phyloP scores from a whole-genome alignment of 2,329 filamentous ascomycete species.

The Colletotrichum musicola region DNA sequence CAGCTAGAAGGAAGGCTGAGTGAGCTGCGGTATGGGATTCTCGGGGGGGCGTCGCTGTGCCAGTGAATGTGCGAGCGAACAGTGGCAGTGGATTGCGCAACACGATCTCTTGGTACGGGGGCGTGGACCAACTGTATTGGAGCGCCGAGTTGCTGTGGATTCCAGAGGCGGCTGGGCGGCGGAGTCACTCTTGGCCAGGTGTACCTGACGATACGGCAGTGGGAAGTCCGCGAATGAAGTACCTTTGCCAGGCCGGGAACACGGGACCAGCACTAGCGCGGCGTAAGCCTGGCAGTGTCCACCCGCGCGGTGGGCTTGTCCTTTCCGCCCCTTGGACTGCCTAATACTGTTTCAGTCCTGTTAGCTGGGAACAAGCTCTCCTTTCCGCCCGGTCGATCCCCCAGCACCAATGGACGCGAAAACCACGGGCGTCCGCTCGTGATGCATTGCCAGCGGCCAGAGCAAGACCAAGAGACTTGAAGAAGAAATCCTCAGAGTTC shows the following conservation, averaged over 20 bases:
- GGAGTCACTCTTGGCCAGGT: slow-evolving; percentile 33
- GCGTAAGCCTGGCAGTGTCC: slow-evolving; percentile 18
- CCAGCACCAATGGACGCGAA: slow-evolving; percentile 3
- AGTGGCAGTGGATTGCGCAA: slow-evolving; percentile 36
- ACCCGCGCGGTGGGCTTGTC: slow-evolving; percentile 6
- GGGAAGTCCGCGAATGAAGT: slow-evolving; percentile 19
- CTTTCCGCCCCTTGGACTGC: background rate
- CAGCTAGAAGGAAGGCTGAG: slow-evolving; percentile 17
- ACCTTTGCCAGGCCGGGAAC: slow-evolving; percentile 22
- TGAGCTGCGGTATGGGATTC: slow-evolving; percentile 9
- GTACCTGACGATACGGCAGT: slow-evolving; percentile 24
- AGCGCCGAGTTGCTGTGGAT: slow-evolving; percentile 35
- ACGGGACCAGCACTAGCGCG: slow-evolving; percentile 2
- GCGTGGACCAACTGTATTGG: slow-evolving; percentile 37
- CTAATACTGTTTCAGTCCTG: slow-evolving; percentile 30
- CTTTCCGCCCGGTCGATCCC: slow-evolving; percentile 31
- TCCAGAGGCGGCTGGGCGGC: slow-evolving; percentile 35
- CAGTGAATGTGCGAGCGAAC: slow-evolving; percentile 9
- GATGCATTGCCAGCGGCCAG: slow-evolving; percentile 11
- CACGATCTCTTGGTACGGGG: slow-evolving; percentile 38
- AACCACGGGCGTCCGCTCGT: slow-evolving; percentile 9
- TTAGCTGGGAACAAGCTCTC: slow-evolving; percentile 27
- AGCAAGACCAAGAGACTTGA: background rate
- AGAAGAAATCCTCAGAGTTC: background rate
- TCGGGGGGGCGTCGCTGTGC: slow-evolving; percentile 15